Evolutionary conservation across 495 filamentous ascomycete species (phyloP).

Genomic region (Clohesyomyces aquaticus): DNA sequence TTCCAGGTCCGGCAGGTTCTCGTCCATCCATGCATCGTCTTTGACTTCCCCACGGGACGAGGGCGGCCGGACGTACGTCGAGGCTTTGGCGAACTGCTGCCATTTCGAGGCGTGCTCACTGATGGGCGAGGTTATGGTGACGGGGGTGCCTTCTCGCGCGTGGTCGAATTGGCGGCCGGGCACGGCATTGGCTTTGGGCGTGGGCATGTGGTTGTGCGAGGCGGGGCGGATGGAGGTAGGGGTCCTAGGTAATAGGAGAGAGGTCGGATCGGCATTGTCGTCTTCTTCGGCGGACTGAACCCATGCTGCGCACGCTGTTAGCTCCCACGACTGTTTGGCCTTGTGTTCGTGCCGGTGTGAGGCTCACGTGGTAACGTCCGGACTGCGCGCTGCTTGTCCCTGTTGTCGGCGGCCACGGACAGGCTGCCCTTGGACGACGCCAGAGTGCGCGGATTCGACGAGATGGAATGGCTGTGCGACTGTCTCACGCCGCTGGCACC

Average conservation of each 20-base stretch:
- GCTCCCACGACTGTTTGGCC: background rate
- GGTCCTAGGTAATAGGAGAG: slow-evolving; percentile 33
- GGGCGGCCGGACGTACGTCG: slow-evolving; percentile 50
- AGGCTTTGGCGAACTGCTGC: slow-evolving; percentile 61
- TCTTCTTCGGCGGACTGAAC: slow-evolving; percentile 42
- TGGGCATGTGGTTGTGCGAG: slow-evolving; percentile 37
- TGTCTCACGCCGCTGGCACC: slow-evolving; percentile 22
- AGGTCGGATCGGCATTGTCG: slow-evolving; percentile 36
- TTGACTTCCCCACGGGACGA: slow-evolving; percentile 52
- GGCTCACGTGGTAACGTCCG: slow-evolving; percentile 48
- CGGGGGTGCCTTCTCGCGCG: slow-evolving; percentile 38
- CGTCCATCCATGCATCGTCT: slow-evolving; percentile 62
- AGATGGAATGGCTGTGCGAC: slow-evolving; percentile 32
- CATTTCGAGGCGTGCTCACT: slow-evolving; percentile 60
- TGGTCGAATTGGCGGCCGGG: slow-evolving; percentile 41
- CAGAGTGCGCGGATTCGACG: slow-evolving; percentile 40
- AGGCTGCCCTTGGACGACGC: slow-evolving; percentile 36
- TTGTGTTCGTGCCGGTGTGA: no score
- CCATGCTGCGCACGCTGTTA: slow-evolving; percentile 33
- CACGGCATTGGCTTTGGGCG: slow-evolving; percentile 31
- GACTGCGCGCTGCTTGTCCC: slow-evolving; percentile 41
- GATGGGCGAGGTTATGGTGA: slow-evolving; percentile 36
- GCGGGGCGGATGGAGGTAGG: slow-evolving; percentile 29
- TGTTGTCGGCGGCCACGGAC: slow-evolving; percentile 30
- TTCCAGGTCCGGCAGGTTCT: slow-evolving; percentile 60